Conservation (phyloP, 2,329 filamentous ascomycete species). For the Ophiostoma sp. region DNA sequence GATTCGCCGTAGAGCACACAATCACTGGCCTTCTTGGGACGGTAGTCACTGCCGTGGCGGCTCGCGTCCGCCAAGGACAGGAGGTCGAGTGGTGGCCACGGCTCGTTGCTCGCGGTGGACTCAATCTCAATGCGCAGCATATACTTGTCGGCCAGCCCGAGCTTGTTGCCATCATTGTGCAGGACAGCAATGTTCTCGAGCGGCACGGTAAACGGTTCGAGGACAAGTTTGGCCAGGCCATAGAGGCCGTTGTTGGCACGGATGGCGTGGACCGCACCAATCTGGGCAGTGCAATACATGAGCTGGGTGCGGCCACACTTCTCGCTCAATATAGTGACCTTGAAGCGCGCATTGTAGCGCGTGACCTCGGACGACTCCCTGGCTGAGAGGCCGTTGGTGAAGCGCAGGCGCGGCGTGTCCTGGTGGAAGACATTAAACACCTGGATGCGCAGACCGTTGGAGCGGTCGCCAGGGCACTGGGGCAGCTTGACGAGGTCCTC, state of each 20-base stretch:
- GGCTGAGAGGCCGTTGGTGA: conserved; percentile 39
- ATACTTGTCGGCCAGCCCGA: conserved; percentile 53
- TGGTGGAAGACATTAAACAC: conserved; percentile 55
- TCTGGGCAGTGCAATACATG: conserved; percentile 55
- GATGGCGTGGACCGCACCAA: conserved; percentile 54
- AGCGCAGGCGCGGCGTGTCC: conserved; percentile 45
- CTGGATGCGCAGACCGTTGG: conserved; percentile 50
- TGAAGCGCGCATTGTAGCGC: conserved; percentile 45
- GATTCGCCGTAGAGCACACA: conserved; percentile 45
- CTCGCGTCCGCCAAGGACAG: conserved; percentile 33
- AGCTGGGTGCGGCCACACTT: conserved; percentile 43
- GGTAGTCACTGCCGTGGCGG: conserved; percentile 20
- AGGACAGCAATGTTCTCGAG: conserved; percentile 53
- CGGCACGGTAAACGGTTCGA: conserved; percentile 55
- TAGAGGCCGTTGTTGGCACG: conserved; percentile 49
- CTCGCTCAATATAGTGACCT: conserved; percentile 43
- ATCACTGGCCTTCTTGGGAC: conserved; percentile 23
- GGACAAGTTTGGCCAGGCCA: conserved; percentile 50
- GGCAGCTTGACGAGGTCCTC: conserved; percentile 30
- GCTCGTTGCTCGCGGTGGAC: conserved; percentile 48
- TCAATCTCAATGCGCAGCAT: conserved; percentile 54
- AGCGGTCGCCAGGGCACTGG: conserved; percentile 28
- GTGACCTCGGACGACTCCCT: conserved; percentile 40
- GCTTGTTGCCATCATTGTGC: conserved; percentile 48
- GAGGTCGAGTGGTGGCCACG: conserved; percentile 55